phyloP scores from a whole-genome alignment of 139 green algal species.

The Chlorella sp. region DNA sequence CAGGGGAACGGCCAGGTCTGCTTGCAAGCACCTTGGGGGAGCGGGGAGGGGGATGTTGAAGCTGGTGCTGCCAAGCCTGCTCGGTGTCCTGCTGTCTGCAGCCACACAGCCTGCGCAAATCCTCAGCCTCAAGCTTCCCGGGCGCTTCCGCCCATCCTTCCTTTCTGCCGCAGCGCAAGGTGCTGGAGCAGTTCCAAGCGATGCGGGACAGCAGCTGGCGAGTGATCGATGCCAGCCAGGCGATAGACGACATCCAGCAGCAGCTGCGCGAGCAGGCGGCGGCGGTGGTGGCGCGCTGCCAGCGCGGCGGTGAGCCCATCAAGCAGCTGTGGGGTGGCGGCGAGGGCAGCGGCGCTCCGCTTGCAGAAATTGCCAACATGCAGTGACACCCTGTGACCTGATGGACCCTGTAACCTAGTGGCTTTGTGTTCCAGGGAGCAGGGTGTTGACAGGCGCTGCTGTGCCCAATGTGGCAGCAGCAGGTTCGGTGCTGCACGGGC shows the following conservation, averaged over 20 bases:
- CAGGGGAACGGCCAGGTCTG: too few relatives aligned
- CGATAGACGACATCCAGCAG: constrained; percentile 41
- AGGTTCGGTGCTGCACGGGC: not conserved
- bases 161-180: constrained; percentile 4
- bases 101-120: too few relatives aligned
- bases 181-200: constrained; percentile 29
- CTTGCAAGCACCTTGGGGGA: too few relatives aligned
- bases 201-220: constrained; percentile 36
- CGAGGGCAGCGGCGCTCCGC: not conserved
- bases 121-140: too few relatives aligned
- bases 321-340: constrained; percentile 20
- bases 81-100: too few relatives aligned
- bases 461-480: not conserved
- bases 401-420: not conserved
- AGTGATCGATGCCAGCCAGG: constrained; percentile 31
- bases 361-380: not conserved
- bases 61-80: too few relatives aligned
- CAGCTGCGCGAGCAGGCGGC: constrained; percentile 35
- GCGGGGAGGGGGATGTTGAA: too few relatives aligned
- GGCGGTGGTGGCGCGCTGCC: constrained; percentile 24
- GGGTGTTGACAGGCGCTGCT: not conserved
- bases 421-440: not conserved
- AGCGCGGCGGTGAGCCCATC: constrained; percentile 9
- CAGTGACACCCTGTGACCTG: not conserved
- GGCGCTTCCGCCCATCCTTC: not conserved